Percentiles rank a stretch among this genome's conserved stretches.
phyloP scores from a whole-genome alignment of 2,329 filamentous ascomycete genomes.

The Colletotrichum orbiculare region DNA sequence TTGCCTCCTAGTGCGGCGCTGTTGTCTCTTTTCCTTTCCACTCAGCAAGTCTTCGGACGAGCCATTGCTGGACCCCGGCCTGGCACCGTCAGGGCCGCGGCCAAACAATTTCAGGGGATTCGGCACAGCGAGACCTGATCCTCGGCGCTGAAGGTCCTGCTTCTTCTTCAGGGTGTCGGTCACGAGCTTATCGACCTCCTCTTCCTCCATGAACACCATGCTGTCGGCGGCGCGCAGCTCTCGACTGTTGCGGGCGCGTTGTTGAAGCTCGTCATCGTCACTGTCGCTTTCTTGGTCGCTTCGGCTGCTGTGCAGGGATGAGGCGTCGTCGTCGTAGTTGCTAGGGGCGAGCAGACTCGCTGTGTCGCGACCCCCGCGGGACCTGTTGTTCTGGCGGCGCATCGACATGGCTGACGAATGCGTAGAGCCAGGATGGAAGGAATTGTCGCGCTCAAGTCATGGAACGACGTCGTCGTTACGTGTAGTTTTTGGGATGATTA shows the following conservation, averaged over 20 bases:
- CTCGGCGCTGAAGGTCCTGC: conserved; percentile 61
- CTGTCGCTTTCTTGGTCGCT: conserved; percentile 81
- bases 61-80: conserved; percentile 48
- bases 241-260: conserved; percentile 73
- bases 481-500: conserved; percentile 1
- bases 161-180: conserved; percentile 60
- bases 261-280: conserved; percentile 77
- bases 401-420: conserved; percentile 26
- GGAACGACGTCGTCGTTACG: conserved; percentile 15
- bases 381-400: conserved; percentile 26
- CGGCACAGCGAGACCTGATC: conserved; percentile 61
- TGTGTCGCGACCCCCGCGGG: conserved; percentile 43
- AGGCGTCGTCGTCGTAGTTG: conserved; percentile 76
- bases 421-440: background rate
- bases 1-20: conserved; percentile 61
- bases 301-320: conserved; percentile 72
- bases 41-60: conserved; percentile 60
- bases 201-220: conserved; percentile 79
- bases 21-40: conserved; percentile 63
- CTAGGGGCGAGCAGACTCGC: conserved; percentile 69
- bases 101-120: conserved; percentile 61
- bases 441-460: conserved; percentile 13
- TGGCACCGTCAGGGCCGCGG: conserved; percentile 44
- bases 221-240: conserved; percentile 78
- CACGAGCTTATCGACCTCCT: conserved; percentile 73